Evolutionary conservation across 148 eudicot genomes (phyloP).

Genomic region (Rhododendron mucronatum): DNA sequence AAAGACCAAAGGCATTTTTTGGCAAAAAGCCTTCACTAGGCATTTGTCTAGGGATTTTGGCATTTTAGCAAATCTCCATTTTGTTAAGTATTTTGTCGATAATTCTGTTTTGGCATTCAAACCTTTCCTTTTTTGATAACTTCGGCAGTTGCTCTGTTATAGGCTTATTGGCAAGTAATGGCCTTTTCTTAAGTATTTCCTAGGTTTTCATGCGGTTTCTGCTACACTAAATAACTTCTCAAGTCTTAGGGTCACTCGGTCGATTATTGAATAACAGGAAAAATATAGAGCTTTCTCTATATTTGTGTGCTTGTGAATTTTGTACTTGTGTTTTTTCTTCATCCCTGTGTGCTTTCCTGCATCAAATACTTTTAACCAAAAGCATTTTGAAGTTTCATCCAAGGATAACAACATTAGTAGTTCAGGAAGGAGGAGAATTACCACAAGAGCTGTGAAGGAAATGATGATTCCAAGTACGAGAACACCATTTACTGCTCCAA

Average conservation of each 20-base stretch:
- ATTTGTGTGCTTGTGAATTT: not conserved
- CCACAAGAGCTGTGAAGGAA: constrained; percentile 82
- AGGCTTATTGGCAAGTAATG: not conserved
- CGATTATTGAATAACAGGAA: not conserved
- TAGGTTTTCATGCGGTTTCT: not conserved
- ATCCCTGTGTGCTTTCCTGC: not conserved
- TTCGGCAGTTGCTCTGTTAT: not conserved
- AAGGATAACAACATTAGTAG: not conserved
- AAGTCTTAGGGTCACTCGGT: not conserved
- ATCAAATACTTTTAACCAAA: not conserved
- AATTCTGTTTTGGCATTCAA: not conserved
- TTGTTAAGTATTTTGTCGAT: not conserved
- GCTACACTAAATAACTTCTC: not conserved
- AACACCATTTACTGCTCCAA: constrained; percentile 84
- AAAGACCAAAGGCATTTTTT: not conserved
- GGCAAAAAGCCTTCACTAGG: not conserved
- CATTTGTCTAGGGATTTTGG: not conserved
- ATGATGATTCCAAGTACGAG: constrained; percentile 65
- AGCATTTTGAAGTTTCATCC: not conserved
- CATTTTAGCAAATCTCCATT: not conserved
- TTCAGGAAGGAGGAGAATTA: constrained; percentile 29
- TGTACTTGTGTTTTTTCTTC: not conserved
- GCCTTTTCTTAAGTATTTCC: not conserved
- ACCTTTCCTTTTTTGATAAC: not conserved
- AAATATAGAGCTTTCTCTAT: not conserved